Base-by-base conservation (phyloP, 208 protist genomes). In the Naegleria lovaniensis region DNA sequence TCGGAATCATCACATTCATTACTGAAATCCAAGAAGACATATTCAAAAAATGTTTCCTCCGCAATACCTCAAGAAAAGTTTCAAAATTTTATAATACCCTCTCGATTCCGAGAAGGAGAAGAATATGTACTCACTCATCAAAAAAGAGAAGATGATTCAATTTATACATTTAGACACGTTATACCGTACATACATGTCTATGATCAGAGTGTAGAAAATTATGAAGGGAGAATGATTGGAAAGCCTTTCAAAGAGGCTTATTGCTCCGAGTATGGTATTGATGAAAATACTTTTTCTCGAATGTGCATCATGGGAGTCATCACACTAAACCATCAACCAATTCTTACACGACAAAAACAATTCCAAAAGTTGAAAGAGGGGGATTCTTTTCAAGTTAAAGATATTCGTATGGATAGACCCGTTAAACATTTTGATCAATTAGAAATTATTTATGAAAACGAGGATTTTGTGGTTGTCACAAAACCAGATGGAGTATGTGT, bases 401-500 rank as follows among this genome's bases (percentile, higher is more conserved):
- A 79, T 13, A 79, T 79, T 25, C 19, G 29, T 36, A 36, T 36
- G 29, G 67, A 79, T 36, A 79, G 29, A 36, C 16, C 29, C 7
- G 36, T 79, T 79, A 79, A 79, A 79, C 67, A 79, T 79, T 79
- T 79, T 79, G 83, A 85, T 85, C 5, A 40, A 85, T 38, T 85
- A 16, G 83, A 85, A 85, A 48, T 85, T 48, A 48, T 85, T n/a
- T 29, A 85, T 19, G 83, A 85, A 29, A 39, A 85, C 0, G 7
- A 43, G 7, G 38, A 85, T 29, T 85, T 38, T 85, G 11, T 85
- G 11, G 38, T 85, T 40, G 83, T 85, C 16, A 43, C 33, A 11
- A 85, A 85, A 48, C 83, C 83, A 43, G 16, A 16, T 33, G 11
- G 38, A n/a, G 36, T 85, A n/a, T 33, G 22, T 43, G 83, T 85